These are phyloP conservation scores for Microcyclosporella mali DNA, from an alignment of 2,329 filamentous ascomycete genomes.

Conservation along the genomic window DNA sequence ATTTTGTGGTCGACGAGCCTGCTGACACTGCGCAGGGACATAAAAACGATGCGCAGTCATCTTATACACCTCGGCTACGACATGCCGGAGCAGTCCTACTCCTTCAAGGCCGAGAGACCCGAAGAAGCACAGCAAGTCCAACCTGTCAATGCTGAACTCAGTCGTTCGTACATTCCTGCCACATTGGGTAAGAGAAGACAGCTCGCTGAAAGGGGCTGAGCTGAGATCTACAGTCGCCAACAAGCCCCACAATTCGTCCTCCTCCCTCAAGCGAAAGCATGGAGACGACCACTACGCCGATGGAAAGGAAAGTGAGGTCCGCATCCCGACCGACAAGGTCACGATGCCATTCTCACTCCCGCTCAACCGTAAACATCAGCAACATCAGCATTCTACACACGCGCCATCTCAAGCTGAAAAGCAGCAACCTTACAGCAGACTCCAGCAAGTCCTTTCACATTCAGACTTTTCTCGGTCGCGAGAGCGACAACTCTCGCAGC, in stretches of 20 bases:
- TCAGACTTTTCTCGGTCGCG: no score
- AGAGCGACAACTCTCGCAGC: no score
- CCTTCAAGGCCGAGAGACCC: conserved; percentile 9
- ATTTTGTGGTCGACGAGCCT: no score
- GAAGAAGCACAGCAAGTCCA: conserved; percentile 1
- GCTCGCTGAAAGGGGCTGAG: not conserved
- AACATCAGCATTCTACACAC: not conserved
- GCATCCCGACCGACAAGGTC: no score
- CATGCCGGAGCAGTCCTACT: conserved; percentile 22
- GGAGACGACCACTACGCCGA: conserved; percentile 14
- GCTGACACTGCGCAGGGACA: conserved; percentile 23
- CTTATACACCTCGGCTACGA: conserved; percentile 27
- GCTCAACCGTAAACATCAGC: not conserved
- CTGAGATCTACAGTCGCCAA: conserved; percentile 10
- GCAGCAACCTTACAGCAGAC: no score
- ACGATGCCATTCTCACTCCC: conserved; percentile 36
- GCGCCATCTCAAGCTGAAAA: not conserved
- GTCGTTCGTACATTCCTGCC: conserved; percentile 9
- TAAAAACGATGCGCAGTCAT: conserved; percentile 24
- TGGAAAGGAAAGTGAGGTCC: not conserved
- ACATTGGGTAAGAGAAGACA: conserved; percentile 9
- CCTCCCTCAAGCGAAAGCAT: conserved; percentile 30
- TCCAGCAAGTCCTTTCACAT: no score
- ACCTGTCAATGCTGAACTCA: not conserved
- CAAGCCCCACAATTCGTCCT: conserved; percentile 19